Evolutionary conservation across 208 protist species (phyloP), one percentile per base, ranked within the genome.

Genomic region (Wallacemonas sp.): DNA sequence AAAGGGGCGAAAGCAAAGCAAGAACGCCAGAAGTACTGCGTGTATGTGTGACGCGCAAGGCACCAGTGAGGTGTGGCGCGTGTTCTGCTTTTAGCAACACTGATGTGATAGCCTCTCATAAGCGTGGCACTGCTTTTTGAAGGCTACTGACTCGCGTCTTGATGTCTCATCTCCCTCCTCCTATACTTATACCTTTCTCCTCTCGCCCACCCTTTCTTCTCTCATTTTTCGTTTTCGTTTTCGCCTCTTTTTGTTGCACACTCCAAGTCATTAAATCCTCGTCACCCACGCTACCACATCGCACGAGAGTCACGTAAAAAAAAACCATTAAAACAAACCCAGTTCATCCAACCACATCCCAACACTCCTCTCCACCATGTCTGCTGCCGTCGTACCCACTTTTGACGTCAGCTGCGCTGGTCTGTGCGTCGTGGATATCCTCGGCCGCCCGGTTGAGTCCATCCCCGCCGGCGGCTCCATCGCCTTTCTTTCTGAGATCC

Each of bases 401-500:
- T 56, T 34, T 23, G 48, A 56, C 9, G 48, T 56, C 48, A 56
- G 48, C 48, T 56, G 48, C 48, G 48, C 48, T 27, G 55, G 62
- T 1, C 21, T 66, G 38, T 66, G 39, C 26, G 65, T 70, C 46
- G 54, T 65, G 60, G 72, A 73, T 57, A 48, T 73, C 26, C 29
- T 60, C 19, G 62, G 72, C 2, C 41, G 61, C 1, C 55, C 65
- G 0, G 61, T 72, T 1, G 61, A 61, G n/a, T 29, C 56, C 43
- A 60, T 69, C 65, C 46, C 55, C 43, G 61, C 64, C 23, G 72
- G 72, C 33, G 61, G 61, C 4, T 49, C 54, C 4, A 47, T 61
- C 27, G 61, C 57, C 38, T 69, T 70, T 19, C 47, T 71, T 9
- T 44, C 65, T 39, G 60, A 68, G n/a, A 70, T 71, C 17, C 54